A percentile compares a stretch with the other conserved stretches of the same genome.
Evolutionary conservation across 306 rosid genomes (phyloP).

Genomic region (Citrullus colocynthis): DNA sequence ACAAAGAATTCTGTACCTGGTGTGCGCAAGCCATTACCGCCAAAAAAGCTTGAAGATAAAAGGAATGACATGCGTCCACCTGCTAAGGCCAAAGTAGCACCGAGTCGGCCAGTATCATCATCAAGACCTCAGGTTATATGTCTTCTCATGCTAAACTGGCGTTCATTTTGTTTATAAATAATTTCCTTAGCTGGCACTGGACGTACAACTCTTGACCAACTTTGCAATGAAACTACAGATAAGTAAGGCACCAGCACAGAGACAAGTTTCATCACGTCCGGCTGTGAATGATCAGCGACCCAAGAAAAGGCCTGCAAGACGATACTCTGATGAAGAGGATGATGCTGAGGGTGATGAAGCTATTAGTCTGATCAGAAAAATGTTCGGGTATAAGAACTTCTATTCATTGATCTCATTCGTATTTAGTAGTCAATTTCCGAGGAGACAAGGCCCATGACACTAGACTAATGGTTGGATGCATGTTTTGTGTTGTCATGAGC

Average conservation of each 20-base stretch:
- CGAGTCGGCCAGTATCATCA: constrained; percentile 37
- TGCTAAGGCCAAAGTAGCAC: constrained; percentile 33
- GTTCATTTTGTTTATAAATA: not conserved
- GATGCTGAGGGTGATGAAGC: constrained; percentile 27
- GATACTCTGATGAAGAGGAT: constrained; percentile 33
- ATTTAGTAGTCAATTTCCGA: not conserved
- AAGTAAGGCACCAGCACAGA: constrained; percentile 39
- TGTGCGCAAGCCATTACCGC: constrained; percentile 26
- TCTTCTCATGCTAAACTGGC: not conserved
- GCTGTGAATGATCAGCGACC: constrained; percentile 33
- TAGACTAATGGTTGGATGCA: not conserved
- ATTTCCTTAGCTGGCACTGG: not conserved
- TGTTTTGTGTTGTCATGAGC: not conserved
- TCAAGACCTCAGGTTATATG: constrained; percentile 49
- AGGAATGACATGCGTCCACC: constrained; percentile 35
- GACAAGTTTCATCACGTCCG: constrained; percentile 23
- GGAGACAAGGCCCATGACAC: not conserved
- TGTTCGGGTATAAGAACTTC: constrained; percentile 35
- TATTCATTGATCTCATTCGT: not conserved
- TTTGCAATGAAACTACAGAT: constrained; percentile 25
- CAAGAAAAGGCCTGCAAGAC: constrained; percentile 40
- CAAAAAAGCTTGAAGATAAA: constrained; percentile 39
- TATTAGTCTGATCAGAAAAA: constrained; percentile 39
- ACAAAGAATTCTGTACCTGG: constrained; percentile 25
- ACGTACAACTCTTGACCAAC: constrained; percentile 14